phyloP scores from a whole-genome alignment of 2,329 filamentous ascomycete genomes.

The Botrytis tulipae region DNA sequence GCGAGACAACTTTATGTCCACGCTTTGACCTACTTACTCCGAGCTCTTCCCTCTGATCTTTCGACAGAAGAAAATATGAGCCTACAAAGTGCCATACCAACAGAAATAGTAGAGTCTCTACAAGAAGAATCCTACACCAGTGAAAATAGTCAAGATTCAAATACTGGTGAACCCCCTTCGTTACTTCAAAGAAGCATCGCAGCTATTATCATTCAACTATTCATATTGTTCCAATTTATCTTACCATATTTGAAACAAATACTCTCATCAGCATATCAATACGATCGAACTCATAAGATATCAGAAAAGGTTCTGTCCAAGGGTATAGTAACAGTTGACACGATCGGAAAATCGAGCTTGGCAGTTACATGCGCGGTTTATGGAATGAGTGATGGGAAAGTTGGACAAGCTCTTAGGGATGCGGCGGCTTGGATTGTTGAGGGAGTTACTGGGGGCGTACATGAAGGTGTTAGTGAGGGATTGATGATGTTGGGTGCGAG shows the following conservation, averaged over 20 bases:
- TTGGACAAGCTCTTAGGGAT: slow-evolving; percentile 58
- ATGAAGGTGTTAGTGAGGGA: slow-evolving; percentile 60
- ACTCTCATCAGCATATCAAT: slow-evolving; percentile 53
- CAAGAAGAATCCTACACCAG: slow-evolving; percentile 18
- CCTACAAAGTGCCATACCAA: slow-evolving; percentile 52
- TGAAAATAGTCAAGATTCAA: not conserved
- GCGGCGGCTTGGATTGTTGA: slow-evolving; percentile 60
- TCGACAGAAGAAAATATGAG: slow-evolving; percentile 52
- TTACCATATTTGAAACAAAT: slow-evolving; percentile 59
- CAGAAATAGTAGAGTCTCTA: slow-evolving; percentile 32
- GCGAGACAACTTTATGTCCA: slow-evolving; percentile 64
- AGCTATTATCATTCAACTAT: slow-evolving; percentile 54
- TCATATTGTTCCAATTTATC: slow-evolving; percentile 59
- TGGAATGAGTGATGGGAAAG: slow-evolving; percentile 61
- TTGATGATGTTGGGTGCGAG: slow-evolving; percentile 45
- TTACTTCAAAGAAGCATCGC: slow-evolving; percentile 60
- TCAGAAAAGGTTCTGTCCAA: slow-evolving; percentile 55
- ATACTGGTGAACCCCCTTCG: slow-evolving; percentile 41
- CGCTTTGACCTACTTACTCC: slow-evolving; percentile 61
- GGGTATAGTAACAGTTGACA: slow-evolving; percentile 52
- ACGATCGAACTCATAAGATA: slow-evolving; percentile 66
- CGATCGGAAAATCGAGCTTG: slow-evolving; percentile 51
- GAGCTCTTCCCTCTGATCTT: slow-evolving; percentile 58
- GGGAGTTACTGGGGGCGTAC: slow-evolving; percentile 63
- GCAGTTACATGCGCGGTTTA: slow-evolving; percentile 54